phyloP scores from a whole-genome alignment of 2,329 filamentous ascomycete genomes.

The Gremmenia infestans region DNA sequence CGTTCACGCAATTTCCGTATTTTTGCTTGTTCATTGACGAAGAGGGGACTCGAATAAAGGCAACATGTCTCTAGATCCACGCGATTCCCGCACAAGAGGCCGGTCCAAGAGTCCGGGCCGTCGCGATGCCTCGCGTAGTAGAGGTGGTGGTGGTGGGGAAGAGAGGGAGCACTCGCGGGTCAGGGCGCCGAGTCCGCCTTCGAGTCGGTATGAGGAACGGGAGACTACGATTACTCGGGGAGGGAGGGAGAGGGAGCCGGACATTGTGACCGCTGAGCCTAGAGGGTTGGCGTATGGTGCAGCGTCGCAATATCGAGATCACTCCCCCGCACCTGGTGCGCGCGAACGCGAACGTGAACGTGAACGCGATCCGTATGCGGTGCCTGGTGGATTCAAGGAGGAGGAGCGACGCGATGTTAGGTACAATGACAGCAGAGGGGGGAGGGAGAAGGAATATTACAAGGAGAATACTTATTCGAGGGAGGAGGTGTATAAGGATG shows the following conservation, averaged over 20 bases:
- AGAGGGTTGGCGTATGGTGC: conserved; percentile 5
- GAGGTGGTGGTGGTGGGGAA: neutral
- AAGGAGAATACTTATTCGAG: conserved; percentile 6
- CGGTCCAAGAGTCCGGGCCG: conserved; percentile 29
- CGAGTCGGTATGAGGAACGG: conserved; percentile 9
- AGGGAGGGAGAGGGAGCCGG: conserved; percentile 8
- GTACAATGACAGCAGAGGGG: conserved; percentile 11
- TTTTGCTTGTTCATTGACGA: neutral
- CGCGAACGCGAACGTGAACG: neutral
- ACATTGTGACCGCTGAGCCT: conserved; percentile 13
- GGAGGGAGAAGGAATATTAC: conserved; percentile 15
- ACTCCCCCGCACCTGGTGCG: conserved; percentile 2
- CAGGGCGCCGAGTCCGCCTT: conserved; percentile 12
- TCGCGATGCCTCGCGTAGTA: conserved; percentile 8
- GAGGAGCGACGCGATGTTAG: conserved; percentile 14
- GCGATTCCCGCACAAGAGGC: conserved; percentile 24
- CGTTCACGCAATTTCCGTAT: neutral
- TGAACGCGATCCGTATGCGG: conserved; percentile 4
- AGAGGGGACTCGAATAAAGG: neutral
- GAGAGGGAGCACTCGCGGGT: conserved; percentile 21
- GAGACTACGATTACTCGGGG: neutral
- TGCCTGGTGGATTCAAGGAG: conserved; percentile 18
- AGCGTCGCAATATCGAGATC: conserved; percentile 3
- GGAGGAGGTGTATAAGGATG: conserved; percentile 6
- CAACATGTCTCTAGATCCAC: conserved; percentile 30